Base-by-base conservation (phyloP, 371 early-diverging fungal genomes). In the Circinella umbellata region DNA sequence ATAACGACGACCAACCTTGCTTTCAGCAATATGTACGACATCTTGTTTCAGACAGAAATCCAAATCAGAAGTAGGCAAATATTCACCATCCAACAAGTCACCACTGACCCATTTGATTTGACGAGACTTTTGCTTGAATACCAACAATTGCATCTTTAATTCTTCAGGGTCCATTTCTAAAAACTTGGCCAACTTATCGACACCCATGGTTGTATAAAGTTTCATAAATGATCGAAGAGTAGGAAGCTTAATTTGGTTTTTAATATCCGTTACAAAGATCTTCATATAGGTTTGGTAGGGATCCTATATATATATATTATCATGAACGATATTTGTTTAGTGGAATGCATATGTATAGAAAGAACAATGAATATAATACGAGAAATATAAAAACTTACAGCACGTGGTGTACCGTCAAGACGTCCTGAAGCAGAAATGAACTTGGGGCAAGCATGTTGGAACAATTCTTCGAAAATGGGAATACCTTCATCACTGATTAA, bases 11-110 rank as follows among this genome's bases (percentile, higher is more conserved):
- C 94, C 96, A 17, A 94, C 91, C 80, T 96, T 95, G 82, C 90
- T 91, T 85, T 98, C 97, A 18, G 94, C 93, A 80, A 98, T 93
- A 78, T 94, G 93, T 76, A 98, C 92, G 85, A 96, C 92, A 70
- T 97, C 97, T 81, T 92, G 80, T 82, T 94, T 93, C 79, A 98
- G 73, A 76, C 92, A 94, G 82, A 98, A 96, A 78, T 97, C 96
- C 69, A 97, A 76, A 72, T 98, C 98, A 7, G 92, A 90, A 4
- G 93, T 91, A 15, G 91, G 83, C 46, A 89, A 81, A 75, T 88
- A 88, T 73, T 94, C 94, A 53, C 97, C 96, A 55, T 91, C 91
- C 69, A 95, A 79, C 51, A 94, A 87, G 59, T 90, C 89, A 38
- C 91, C 85, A 10, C 74, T 82, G 15, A 77, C 86, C 91, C 93